These are phyloP conservation scores for Pyrus hybrid DNA, from an alignment of 331 rosid genomes.

Conservation along the genomic window DNA sequence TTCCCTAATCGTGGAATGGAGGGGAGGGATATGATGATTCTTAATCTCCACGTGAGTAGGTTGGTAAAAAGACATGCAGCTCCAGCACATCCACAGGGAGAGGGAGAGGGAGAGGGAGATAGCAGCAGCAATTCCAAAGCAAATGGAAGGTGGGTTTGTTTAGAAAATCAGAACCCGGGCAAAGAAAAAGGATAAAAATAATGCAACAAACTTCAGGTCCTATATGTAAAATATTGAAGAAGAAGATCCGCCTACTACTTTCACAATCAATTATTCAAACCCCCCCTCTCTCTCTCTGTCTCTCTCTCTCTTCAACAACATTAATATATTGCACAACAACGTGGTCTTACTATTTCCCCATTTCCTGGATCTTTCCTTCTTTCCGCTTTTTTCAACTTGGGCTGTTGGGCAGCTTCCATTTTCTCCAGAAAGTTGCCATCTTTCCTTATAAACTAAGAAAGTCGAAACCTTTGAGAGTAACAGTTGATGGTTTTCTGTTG, in stretches of 20 bases:
- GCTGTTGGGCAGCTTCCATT: background rate
- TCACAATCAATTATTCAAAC: background rate
- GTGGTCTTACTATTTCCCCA: background rate
- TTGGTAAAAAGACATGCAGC: conserved; percentile 13
- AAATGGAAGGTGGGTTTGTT: background rate
- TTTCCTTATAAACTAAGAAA: background rate
- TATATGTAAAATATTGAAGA: background rate
- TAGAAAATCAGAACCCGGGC: conserved; percentile 4
- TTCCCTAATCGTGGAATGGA: background rate
- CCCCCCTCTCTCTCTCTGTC: conserved; percentile 23
- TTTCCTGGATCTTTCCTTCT: conserved; percentile 28
- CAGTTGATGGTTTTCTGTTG: conserved; percentile 1
- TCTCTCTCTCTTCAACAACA: conserved; percentile 16
- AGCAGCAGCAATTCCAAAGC: conserved; percentile 10
- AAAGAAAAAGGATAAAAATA: background rate
- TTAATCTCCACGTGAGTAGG: conserved; percentile 39
- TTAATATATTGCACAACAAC: background rate
- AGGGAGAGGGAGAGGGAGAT: background rate
- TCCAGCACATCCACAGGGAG: background rate
- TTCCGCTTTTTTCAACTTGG: background rate
- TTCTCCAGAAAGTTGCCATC: background rate
- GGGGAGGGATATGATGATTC: background rate
- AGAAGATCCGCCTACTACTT: background rate
- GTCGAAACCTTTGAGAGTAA: background rate
- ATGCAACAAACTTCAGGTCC: conserved; percentile 5